Evolutionary conservation across 306 rosid species (phyloP).

Genomic region (Trifolium repens): DNA sequence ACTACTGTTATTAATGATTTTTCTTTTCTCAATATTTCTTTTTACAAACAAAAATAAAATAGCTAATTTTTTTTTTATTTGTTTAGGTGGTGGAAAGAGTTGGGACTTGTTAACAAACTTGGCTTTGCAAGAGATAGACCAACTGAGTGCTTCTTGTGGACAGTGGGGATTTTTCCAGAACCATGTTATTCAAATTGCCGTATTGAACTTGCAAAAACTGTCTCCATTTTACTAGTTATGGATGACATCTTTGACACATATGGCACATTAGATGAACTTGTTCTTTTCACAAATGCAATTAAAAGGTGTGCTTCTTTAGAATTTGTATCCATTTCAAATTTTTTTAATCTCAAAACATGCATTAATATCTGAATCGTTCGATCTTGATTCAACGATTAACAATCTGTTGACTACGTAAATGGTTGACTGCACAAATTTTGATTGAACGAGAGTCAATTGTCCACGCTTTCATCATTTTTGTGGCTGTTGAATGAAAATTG

Average conservation of each 20-base stretch:
- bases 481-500: not conserved
- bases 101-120: slow-evolving; percentile 50
- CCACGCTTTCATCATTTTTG: too few relatives aligned
- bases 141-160: slow-evolving; percentile 56
- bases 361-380: not conserved
- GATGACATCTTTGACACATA: slow-evolving; percentile 53
- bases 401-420: not conserved
- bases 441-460: not conserved
- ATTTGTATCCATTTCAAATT: not conserved
- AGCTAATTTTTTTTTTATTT: slow-evolving; percentile 20
- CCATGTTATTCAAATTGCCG: slow-evolving; percentile 45
- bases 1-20: too few relatives aligned
- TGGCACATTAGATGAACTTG: slow-evolving; percentile 54
- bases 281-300: slow-evolving; percentile 55
- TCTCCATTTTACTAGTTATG: slow-evolving; percentile 49
- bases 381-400: not conserved
- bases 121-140: slow-evolving; percentile 59
- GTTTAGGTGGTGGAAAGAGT: slow-evolving; percentile 56
- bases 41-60: not conserved
- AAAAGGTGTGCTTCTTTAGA: slow-evolving; percentile 45
- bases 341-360: not conserved
- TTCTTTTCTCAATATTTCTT: too few relatives aligned
- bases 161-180: slow-evolving; percentile 53
- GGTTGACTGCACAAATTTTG: not conserved
- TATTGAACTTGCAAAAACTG: slow-evolving; percentile 50